A percentile compares a stretch with the other conserved stretches of the same genome.
Conservation (phyloP, 495 filamentous ascomycete species). For the Penicillium diatomitis region DNA sequence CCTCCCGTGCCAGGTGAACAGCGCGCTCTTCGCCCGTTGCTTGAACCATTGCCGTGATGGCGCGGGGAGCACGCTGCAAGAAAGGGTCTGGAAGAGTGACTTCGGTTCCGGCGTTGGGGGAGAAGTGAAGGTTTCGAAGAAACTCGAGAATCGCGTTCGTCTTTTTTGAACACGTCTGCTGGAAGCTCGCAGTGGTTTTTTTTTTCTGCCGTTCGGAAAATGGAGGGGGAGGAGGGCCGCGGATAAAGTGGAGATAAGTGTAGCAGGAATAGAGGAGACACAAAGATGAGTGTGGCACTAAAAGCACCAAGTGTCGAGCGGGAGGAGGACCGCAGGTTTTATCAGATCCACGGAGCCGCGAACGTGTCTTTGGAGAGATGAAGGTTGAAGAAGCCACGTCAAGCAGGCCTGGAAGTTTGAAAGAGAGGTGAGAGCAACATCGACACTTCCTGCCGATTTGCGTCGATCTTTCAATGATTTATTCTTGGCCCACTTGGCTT, state of each 20-base stretch:
- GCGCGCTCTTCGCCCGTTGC: constrained; percentile 41
- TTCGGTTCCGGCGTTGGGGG: background rate
- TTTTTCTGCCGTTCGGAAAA: constrained; percentile 3
- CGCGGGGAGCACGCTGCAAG: constrained; percentile 6
- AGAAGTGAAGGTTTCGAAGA: background rate
- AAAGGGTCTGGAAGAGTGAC: constrained; percentile 1
- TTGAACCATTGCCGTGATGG: constrained; percentile 40
- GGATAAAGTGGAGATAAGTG: constrained; percentile 7
- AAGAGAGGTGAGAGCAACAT: constrained; percentile 1
- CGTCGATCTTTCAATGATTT: constrained; percentile 1
- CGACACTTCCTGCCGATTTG: background rate
- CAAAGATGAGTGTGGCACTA: too few relatives aligned
- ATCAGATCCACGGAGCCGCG: constrained; percentile 1
- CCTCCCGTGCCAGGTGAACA: constrained; percentile 39
- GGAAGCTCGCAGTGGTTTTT: constrained; percentile 3
- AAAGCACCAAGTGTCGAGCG: background rate
- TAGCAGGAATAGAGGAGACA: too few relatives aligned
- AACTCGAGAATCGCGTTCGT: too few relatives aligned
- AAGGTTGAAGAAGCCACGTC: background rate
- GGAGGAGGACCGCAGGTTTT: constrained; percentile 1
- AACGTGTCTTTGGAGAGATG: background rate
- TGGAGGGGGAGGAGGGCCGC: constrained; percentile 8
- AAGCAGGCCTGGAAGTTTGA: background rate
- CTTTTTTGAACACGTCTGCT: too few relatives aligned
- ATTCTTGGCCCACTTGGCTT: constrained; percentile 1